phyloP scores from a whole-genome alignment of 148 eudicot species.

The Gaultheria prostrata region DNA sequence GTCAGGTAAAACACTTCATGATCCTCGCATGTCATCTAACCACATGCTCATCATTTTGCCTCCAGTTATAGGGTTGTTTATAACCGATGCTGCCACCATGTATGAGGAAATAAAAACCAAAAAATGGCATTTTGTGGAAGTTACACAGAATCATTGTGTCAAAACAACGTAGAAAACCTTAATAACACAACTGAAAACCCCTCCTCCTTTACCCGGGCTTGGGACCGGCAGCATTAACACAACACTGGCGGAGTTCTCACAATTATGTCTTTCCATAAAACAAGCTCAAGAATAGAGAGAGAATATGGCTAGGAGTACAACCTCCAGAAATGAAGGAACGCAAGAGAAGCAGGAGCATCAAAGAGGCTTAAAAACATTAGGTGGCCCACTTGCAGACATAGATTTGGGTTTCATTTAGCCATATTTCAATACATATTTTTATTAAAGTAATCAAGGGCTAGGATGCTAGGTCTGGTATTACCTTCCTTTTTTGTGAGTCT shows the following conservation, averaged over 20 bases:
- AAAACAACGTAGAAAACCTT: background rate
- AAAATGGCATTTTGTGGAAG: background rate
- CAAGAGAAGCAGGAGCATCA: background rate
- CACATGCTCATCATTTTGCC: no score
- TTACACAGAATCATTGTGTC: background rate
- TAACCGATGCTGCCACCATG: background rate
- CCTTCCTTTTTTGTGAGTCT: background rate
- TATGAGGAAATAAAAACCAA: background rate
- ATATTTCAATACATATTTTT: background rate
- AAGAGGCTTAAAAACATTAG: background rate
- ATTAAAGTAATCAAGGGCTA: background rate
- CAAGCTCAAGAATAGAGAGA: background rate
- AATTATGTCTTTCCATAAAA: background rate
- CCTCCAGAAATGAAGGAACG: conserved; percentile 1
- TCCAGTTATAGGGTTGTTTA: background rate
- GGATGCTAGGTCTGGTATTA: background rate
- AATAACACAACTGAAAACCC: background rate
- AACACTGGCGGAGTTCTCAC: conserved; percentile 6
- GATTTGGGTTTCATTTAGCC: background rate
- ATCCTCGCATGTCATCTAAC: background rate
- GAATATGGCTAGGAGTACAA: background rate
- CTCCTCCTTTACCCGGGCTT: conserved; percentile 8
- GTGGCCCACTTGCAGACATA: background rate
- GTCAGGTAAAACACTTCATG: background rate
- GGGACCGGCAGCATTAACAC: background rate